Evolutionary conservation across 257 asterid genomes (phyloP).

Genomic region (Eucommia ulmoides): DNA sequence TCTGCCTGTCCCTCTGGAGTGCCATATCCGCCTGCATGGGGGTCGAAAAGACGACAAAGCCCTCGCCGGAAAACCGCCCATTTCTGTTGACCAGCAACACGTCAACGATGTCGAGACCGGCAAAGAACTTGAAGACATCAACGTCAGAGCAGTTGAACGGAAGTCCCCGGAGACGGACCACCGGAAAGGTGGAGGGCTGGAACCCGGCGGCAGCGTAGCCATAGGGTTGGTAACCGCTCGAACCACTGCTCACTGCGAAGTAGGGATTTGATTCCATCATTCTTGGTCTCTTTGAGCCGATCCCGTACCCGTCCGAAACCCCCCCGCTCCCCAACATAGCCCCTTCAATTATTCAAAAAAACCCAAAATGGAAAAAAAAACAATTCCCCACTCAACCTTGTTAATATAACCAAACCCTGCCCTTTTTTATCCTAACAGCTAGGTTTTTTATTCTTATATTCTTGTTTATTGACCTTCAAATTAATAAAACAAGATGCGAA

Average conservation of each 20-base stretch:
- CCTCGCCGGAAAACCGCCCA: slow-evolving; percentile 83
- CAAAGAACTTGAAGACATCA: slow-evolving; percentile 74
- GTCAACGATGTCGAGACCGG: slow-evolving; percentile 81
- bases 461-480: no score
- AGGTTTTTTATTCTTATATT: no score
- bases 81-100: slow-evolving; percentile 71
- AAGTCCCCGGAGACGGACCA: slow-evolving; percentile 85
- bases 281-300: slow-evolving; percentile 99
- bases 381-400: no score
- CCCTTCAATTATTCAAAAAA: no score
- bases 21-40: slow-evolving; percentile 82
- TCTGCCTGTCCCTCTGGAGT: slow-evolving; percentile 70
- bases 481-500: no score
- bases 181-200: slow-evolving; percentile 55
- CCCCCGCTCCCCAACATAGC: slow-evolving; percentile 97
- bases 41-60: slow-evolving; percentile 74
- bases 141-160: slow-evolving; percentile 78
- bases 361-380: no score
- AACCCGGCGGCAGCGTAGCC: slow-evolving; percentile 34
- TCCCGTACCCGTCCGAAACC: slow-evolving; percentile 98
- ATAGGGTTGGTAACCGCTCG: slow-evolving; percentile 14
- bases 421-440: no score
- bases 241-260: slow-evolving; percentile 90
- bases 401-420: no score
- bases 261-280: slow-evolving; percentile 98